Base-by-base conservation (phyloP, 768 basidiomycete species). In the Chalciporus sphaerocephalus region DNA sequence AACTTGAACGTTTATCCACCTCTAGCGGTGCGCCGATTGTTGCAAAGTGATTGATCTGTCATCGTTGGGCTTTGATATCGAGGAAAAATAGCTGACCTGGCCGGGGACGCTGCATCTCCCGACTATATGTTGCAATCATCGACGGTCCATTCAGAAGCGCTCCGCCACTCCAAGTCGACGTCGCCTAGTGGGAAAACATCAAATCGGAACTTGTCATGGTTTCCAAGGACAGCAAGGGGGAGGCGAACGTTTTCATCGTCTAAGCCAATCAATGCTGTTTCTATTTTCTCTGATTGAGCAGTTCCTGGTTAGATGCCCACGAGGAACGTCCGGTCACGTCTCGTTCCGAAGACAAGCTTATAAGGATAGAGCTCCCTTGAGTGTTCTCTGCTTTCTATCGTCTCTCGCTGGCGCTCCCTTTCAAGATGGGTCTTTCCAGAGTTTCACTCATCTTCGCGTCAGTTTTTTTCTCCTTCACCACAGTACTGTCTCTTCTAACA, bases 391-490 rank as follows among this genome's bases (percentile, higher is more conserved):
- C 38, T 36, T 17, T 15, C 41, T 28, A 21, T 21, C 28, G 6
- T 23, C 40, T 22, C 32, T 49, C 30, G 27, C n/a, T n/a, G n/a
- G n/a, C n/a, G n/a, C 18, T 44, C 30, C 30, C 44, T 16, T 28
- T 43, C 23, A 35, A 38, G 20, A 56, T 54, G 48, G 55, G 57
- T 17, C 60, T 78, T 12, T 68, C 65, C 53, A 76, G 80, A 51
- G 81, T 92, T 50, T 87, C 87, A 41, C 80, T 92, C 61, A 87
- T 92, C 59, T 92, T 92, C 60, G 88, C 88, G 88, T 89, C 53
- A 39, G 83, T 50, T 6, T 28, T 37, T n/a, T 11, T 33, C 15
- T 9, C 22, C 3, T 17, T 22, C 2, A 1, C 42, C 16, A 17
- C 21, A 27, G 12, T 18, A 5, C 32, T 30, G 33, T 33, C 38